A percentile compares a stretch with the other conserved stretches of the same genome.
phyloP scores from a whole-genome alignment of 495 filamentous ascomycete species.

The Podospora conica region DNA sequence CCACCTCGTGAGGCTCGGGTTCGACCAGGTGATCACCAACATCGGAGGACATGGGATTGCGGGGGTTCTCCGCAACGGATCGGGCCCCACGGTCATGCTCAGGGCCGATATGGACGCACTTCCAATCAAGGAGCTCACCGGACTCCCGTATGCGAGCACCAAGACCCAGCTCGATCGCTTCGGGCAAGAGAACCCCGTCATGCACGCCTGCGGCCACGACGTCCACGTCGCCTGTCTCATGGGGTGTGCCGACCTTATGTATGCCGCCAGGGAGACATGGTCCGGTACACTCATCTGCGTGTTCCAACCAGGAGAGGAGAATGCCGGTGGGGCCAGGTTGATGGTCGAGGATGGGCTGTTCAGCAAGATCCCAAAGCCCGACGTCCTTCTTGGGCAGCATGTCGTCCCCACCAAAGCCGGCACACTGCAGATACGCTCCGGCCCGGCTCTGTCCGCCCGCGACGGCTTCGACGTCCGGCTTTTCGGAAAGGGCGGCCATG shows the following conservation, averaged over 20 bases:
- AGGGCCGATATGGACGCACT: conserved; percentile 59
- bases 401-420: conserved; percentile 38
- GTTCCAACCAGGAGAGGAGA: conserved; percentile 60
- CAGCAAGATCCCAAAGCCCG: conserved; percentile 43
- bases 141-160: conserved; percentile 49
- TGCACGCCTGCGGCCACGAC: conserved; percentile 67
- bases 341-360: conserved; percentile 61
- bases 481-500: too few relatives aligned
- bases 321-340: conserved; percentile 47
- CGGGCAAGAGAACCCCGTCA: conserved; percentile 47
- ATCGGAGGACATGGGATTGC: conserved; percentile 55
- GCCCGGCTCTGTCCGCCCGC: conserved; percentile 36
- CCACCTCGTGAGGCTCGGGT: conserved; percentile 36
- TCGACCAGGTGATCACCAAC: conserved; percentile 36
- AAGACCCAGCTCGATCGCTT: conserved; percentile 33
- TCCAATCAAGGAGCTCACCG: conserved; percentile 52
- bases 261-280: conserved; percentile 41
- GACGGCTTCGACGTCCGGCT: too few relatives aligned
- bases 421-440: conserved; percentile 36
- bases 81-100: conserved; percentile 47
- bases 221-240: conserved; percentile 52
- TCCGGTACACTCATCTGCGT: conserved; percentile 49
- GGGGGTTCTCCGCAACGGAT: conserved; percentile 51
- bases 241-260: conserved; percentile 43
- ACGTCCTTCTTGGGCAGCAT: conserved; percentile 54